Percentiles rank a stretch among this genome's conserved stretches.
These are phyloP conservation scores for Chaetomium sp. DNA, from an alignment of 2,329 filamentous ascomycete species.

Conservation along the genomic window DNA sequence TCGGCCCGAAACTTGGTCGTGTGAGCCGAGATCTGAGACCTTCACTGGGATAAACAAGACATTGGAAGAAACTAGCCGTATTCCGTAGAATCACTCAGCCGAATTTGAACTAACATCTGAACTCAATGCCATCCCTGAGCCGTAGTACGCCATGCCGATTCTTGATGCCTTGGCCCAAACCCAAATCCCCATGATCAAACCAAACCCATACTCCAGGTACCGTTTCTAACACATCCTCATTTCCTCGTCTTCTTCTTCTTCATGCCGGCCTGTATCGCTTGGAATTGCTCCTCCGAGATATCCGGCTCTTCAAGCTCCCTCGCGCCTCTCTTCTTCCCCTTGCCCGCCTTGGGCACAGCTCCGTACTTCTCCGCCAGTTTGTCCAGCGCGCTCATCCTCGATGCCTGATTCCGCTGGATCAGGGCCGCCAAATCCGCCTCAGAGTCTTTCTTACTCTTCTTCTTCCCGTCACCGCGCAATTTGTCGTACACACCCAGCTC, in stretches of 20 bases:
- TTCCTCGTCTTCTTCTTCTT: constrained; percentile 38
- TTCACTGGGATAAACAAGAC: not conserved
- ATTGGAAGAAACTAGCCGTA: not conserved
- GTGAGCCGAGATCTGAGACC: not conserved
- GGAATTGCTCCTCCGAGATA: constrained; percentile 63
- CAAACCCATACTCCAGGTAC: constrained; percentile 6
- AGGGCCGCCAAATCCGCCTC: constrained; percentile 68
- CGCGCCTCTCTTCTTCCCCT: constrained; percentile 54
- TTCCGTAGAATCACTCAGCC: not conserved
- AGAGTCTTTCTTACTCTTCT: constrained; percentile 44
- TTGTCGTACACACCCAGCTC: constrained; percentile 74
- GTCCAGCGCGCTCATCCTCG: constrained; percentile 68
- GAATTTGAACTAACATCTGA: not conserved
- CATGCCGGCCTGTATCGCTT: constrained; percentile 57
- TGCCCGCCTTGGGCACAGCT: constrained; percentile 43
- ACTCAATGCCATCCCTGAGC: constrained; percentile 16
- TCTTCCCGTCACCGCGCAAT: constrained; percentile 57
- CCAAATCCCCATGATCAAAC: not conserved
- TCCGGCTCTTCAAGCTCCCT: constrained; percentile 63
- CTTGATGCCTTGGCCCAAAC: not conserved
- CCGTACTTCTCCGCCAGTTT: constrained; percentile 77
- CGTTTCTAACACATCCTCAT: not conserved
- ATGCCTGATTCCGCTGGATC: constrained; percentile 71
- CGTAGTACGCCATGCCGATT: constrained; percentile 7
- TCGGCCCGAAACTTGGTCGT: not conserved